phyloP scores from a whole-genome alignment of 768 basidiomycete genomes.

The Cystofilobasidium macerans region DNA sequence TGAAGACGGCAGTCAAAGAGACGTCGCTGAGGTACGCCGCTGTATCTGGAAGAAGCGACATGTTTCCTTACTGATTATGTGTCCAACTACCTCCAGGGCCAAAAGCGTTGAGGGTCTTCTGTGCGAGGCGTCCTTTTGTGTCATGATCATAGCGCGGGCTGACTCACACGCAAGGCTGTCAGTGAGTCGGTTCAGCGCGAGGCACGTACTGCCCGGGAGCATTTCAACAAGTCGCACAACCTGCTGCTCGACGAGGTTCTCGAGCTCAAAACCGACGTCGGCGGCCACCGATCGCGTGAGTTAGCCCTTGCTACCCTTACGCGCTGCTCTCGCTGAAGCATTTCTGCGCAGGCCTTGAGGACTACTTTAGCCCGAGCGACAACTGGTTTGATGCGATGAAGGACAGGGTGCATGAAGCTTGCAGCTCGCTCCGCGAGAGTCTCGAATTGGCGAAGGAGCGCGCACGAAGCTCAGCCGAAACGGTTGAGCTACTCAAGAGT shows the following conservation, averaged over 20 bases:
- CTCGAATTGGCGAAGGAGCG: not conserved
- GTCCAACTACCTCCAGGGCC: too few species aligned
- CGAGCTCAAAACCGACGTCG: not conserved
- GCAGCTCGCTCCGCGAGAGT: not conserved
- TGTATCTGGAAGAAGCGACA: too few species aligned
- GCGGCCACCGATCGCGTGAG: not conserved
- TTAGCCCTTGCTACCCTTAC: not conserved
- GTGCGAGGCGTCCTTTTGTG: not conserved
- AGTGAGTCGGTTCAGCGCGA: not conserved
- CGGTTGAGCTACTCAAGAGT: not conserved
- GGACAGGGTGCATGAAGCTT: not conserved
- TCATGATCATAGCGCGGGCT: too few species aligned
- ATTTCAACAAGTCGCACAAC: not conserved
- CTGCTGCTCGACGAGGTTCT: not conserved
- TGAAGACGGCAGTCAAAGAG: too few species aligned
- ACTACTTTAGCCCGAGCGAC: not conserved
- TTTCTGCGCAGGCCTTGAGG: not conserved
- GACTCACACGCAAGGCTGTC: not conserved
- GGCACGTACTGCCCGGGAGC: not conserved
- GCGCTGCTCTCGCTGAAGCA: not conserved
- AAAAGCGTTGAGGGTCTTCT: not conserved
- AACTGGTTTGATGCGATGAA: not conserved
- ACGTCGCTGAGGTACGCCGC: too few species aligned
- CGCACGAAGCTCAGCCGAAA: not conserved
- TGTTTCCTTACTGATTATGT: too few species aligned